Evolutionary conservation across 2,329 filamentous ascomycete genomes (phyloP), one percentile per base, ranked within the genome.

Genomic region (Penicillium sp.): DNA sequence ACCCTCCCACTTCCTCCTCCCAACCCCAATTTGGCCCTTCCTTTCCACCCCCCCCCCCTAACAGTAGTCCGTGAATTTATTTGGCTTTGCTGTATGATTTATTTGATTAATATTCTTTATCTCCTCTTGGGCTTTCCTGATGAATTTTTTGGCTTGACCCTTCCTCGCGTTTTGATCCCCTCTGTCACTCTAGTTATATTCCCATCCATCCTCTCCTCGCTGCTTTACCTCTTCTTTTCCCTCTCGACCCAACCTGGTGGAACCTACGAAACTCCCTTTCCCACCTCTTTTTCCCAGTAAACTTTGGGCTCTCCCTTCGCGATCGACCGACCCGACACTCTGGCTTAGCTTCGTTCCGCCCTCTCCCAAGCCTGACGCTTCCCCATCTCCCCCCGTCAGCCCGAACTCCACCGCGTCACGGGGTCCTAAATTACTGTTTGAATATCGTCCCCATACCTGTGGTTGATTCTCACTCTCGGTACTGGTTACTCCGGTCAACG

Each of bases 281-380:
- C 3, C 3, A 28, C 12, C 7, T 11, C n/a, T 31, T n/a, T 8
- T 5, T 0, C 15, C 3, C 17, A 4, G 38, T 58, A 48, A 39
- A 12, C 57, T 42, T 37, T 25, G 11, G 10, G 11, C 2, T 14
- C 20, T n/a, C 6, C 5, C 57, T 34, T 50, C 51, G 43, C 54
- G 55, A 59, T 47, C 53, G 62, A 65, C 66, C 65, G 43, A 31
- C 43, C 43, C 66, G 64, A 64, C 67, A 66, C 62, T 61, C 63
- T 61, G 67, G 65, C 54, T 57, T 57, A 51, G 54, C 35, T 51
- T 57, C 47, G 22, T 52, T 39, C 54, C 50, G 50, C 58, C 42
- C 54, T 43, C 20, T 38, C 54, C 41, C 51, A 35, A 42, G 12
- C 31, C 52, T 41, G 15, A 38, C 17, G 35, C 31, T 38, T 50